Percentiles rank a stretch among this genome's conserved stretches.
These are phyloP conservation scores for Macrophomina phaseolina DNA, from an alignment of 2,329 filamentous ascomycete species.

Conservation along the genomic window DNA sequence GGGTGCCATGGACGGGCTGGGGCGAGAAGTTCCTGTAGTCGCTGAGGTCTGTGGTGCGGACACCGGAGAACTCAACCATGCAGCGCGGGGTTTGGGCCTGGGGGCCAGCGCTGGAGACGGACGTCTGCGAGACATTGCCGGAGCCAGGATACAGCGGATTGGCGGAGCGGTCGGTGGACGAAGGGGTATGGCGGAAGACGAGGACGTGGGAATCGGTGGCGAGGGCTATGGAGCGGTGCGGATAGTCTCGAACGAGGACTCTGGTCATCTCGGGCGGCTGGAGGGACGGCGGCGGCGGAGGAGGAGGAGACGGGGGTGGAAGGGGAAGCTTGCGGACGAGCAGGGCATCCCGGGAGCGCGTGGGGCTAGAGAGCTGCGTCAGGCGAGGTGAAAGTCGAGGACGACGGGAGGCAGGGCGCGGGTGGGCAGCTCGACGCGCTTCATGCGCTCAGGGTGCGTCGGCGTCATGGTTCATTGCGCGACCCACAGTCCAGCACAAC, in stretches of 20 bases:
- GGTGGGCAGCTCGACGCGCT: no score
- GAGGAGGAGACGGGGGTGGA: neutral
- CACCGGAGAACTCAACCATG: slow-evolving; percentile 83
- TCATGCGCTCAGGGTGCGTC: no score
- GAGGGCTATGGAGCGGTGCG: slow-evolving; percentile 85
- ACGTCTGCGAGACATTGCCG: slow-evolving; percentile 64
- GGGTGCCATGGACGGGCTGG: slow-evolving; percentile 79
- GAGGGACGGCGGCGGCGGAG: slow-evolving; percentile 14
- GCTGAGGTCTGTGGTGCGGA: slow-evolving; percentile 68
- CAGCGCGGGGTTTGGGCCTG: slow-evolving; percentile 63
- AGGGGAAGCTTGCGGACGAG: neutral
- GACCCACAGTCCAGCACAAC: no score
- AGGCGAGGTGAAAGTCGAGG: neutral
- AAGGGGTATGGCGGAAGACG: slow-evolving; percentile 79
- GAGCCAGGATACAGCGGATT: slow-evolving; percentile 42
- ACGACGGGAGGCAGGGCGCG: no score
- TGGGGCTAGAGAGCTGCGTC: neutral
- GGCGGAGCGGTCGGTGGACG: slow-evolving; percentile 58
- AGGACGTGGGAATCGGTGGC: slow-evolving; percentile 79
- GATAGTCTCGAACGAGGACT: slow-evolving; percentile 79
- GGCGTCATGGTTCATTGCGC: no score
- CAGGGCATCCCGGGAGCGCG: slow-evolving; percentile 10
- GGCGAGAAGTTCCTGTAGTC: slow-evolving; percentile 76
- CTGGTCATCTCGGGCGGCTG: slow-evolving; percentile 57
- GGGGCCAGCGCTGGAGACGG: slow-evolving; percentile 48